Evolutionary conservation across 129 eudicot species (phyloP).

Genomic region (Tanacetum coccineum): DNA sequence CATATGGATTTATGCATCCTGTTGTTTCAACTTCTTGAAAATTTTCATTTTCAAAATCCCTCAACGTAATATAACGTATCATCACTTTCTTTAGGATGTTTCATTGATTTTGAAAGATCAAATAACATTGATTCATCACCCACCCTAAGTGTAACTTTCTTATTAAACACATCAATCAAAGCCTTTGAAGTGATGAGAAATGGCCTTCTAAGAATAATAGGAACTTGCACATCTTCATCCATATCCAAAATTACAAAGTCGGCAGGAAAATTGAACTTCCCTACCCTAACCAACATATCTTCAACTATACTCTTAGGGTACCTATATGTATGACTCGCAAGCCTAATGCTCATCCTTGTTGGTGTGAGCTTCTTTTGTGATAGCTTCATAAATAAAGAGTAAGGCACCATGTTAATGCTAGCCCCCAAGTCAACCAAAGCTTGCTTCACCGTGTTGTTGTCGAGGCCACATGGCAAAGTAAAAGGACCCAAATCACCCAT

Average conservation of each 20-base stretch:
- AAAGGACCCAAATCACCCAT: no score
- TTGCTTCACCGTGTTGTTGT: not conserved
- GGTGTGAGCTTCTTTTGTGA: no score
- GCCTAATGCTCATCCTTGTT: no score
- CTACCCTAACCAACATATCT: no score
- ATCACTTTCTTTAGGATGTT: not conserved
- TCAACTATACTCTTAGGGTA: no score
- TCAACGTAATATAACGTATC: no score
- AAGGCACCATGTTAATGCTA: not conserved
- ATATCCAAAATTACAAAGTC: not conserved
- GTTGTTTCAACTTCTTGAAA: no score
- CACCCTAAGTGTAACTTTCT: not conserved
- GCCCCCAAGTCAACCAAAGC: not conserved
- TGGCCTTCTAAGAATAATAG: not conserved
- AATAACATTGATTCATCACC: not conserved
- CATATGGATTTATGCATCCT: no score
- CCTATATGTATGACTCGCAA: no score
- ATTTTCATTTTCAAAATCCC: no score
- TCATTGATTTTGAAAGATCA: not conserved
- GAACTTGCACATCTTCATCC: not conserved
- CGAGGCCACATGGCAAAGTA: no score
- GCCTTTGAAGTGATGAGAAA: not conserved
- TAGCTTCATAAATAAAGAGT: not conserved
- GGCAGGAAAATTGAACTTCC: not conserved
- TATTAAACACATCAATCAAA: not conserved